These are phyloP conservation scores for Metarhizium rileyi DNA, from an alignment of 2,329 filamentous ascomycete species.

Conservation along the genomic window DNA sequence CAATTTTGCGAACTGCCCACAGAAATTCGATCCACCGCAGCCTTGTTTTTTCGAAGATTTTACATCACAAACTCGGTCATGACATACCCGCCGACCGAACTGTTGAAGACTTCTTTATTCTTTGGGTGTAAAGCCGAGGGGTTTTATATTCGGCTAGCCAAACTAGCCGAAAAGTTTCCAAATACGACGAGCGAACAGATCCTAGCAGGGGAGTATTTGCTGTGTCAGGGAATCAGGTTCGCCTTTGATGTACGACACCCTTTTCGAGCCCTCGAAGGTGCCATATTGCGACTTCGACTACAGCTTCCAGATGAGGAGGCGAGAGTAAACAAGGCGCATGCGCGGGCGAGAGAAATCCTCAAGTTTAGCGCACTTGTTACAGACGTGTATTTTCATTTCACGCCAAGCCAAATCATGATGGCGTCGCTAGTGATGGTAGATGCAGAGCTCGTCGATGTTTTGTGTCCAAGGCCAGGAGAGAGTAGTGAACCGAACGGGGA, in stretches of 20 bases:
- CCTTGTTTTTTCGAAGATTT: constrained; percentile 86
- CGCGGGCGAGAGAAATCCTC: constrained; percentile 61
- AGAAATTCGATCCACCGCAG: constrained; percentile 56
- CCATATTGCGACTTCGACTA: constrained; percentile 69
- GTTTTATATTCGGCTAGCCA: constrained; percentile 54
- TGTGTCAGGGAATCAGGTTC: constrained; percentile 87
- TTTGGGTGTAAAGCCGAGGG: constrained; percentile 91
- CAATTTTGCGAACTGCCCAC: constrained; percentile 42
- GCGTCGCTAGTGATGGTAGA: constrained; percentile 72
- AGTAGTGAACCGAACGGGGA: constrained; percentile 18
- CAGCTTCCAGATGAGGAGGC: constrained; percentile 50
- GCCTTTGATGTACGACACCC: constrained; percentile 90
- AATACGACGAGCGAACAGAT: constrained; percentile 71
- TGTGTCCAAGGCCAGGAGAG: constrained; percentile 31
- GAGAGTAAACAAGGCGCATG: constrained; percentile 53
- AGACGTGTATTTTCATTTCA: constrained; percentile 95
- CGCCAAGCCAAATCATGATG: constrained; percentile 88
- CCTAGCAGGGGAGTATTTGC: constrained; percentile 81
- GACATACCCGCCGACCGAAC: constrained; percentile 86
- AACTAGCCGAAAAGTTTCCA: constrained; percentile 61
- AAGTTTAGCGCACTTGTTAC: constrained; percentile 77
- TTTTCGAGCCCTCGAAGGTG: constrained; percentile 77
- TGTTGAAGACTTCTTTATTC: constrained; percentile 85
- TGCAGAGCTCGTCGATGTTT: constrained; percentile 42
- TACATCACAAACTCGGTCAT: constrained; percentile 93